Evolutionary conservation across 768 basidiomycete species (phyloP).

Genomic region (Russula sp.): DNA sequence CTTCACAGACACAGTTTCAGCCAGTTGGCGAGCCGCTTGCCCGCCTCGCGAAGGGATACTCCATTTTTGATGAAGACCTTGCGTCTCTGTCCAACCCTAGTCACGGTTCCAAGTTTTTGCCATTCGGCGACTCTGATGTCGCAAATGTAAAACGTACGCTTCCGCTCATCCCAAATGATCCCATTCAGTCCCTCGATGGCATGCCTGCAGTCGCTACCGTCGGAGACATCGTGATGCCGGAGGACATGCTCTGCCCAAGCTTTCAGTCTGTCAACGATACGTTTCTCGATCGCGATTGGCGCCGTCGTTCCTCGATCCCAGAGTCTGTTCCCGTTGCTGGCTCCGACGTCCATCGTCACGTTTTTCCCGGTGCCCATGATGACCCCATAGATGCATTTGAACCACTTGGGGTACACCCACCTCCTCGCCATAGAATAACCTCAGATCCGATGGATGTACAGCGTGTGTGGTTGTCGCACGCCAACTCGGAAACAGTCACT

Average conservation of each 20-base stretch:
- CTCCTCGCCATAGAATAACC: too few species aligned
- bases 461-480: conserved; percentile 21
- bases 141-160: conserved; percentile 42
- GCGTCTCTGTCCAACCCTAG: too few species aligned
- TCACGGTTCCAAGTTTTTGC: too few species aligned
- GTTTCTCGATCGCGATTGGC: too few species aligned
- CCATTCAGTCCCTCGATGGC: conserved; percentile 45
- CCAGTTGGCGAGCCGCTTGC: conserved; percentile 57
- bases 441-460: conserved; percentile 26
- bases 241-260: conserved; percentile 34
- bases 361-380: conserved; percentile 25
- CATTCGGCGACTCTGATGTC: too few species aligned
- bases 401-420: conserved; percentile 42
- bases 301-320: background rate
- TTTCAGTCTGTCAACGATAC: conserved; percentile 51
- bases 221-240: conserved; percentile 30
- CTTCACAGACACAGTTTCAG: too few species aligned
- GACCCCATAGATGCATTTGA: conserved; percentile 37
- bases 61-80: too few species aligned
- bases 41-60: too few species aligned
- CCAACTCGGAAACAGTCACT: too few species aligned
- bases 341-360: conserved; percentile 18
- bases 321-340: conserved; percentile 21
- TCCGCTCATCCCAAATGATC: conserved; percentile 49
- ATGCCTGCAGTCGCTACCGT: background rate